Base-by-base conservation (phyloP, 2,329 filamentous ascomycete genomes). In the Geosmithia morbida region DNA sequence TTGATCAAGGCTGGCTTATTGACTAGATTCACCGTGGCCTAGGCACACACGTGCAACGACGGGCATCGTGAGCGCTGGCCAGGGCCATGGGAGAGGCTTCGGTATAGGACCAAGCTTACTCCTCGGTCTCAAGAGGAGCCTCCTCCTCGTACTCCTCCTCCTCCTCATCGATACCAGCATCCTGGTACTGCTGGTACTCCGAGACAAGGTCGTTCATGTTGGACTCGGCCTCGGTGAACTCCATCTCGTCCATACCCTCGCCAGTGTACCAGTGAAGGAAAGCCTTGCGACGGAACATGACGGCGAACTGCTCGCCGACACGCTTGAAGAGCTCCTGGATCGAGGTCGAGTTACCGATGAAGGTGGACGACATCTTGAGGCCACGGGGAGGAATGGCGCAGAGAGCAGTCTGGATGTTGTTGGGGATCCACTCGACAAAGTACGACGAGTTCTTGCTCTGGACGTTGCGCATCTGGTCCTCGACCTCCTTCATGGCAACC, bases 191-290 rank as follows among this genome's bases (percentile, higher is more conserved):
- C 81, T 97, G 92, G 79, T 98, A 98, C 72, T 98, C 92, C 52
- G 88, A 94, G 62, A 98, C 90, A 66, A 98, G 77, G 71, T 98
- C 92, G 78, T 98, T 97, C 92, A 98, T 97, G 80, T 98, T 98
- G 74, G 87, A 94, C 83, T 98, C 92, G 60, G 92, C 92, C 81
- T 98, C 92, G 66, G 92, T 98, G 79, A 98, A 98, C 77, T 98
- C 92, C 92, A 98, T 97, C 84, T 98, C 92, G 74, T 98, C 92
- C 92, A 98, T 98, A 75, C 92, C 92, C 81, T 98, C 92, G 66
- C 89, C 89, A 81, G 92, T 98, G 77, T 98, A 98, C 92, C 92
- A 98, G 79, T 97, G 92, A 81, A 98, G 87, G 88, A 98, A 98
- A 83, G 92, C 92, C 86, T 97, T 98, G 75, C 92, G 88, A 75